Evolutionary conservation across 129 eudicot species (phyloP), one percentile per base, ranked within the genome.

Genomic region (Flaveria bidentis): DNA sequence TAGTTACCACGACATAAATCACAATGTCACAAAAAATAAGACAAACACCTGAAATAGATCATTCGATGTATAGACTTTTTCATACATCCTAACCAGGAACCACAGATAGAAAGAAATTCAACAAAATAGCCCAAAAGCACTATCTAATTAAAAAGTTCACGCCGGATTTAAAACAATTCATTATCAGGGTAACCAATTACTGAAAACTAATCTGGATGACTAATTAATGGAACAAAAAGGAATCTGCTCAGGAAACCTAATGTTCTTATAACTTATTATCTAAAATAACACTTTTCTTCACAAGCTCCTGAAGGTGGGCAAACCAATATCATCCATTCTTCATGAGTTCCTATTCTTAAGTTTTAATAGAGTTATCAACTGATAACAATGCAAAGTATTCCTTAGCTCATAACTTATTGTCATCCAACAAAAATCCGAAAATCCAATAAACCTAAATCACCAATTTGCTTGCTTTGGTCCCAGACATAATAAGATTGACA

Each of bases 11-110:
- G 25, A 66, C 73, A 66, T 36, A 51, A 15, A 51, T 65, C 67
- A 56, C 17, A 68, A 68, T 44, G 36, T 73, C 39, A 55, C 52
- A 73, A 73, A 73, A 53, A 73, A 56, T 39, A 45, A 42, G 12
- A 44, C 49, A 18, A n/a, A 16, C 67, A 72, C 49, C 39, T 53
- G 53, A 72, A 53, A 0, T 20, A 72, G 67, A 18, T 55, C 45
- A 13, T 17, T 17, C 18, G 6, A 22, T 17, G 39, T 66, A 36
- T n/a, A 44, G 49, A 53, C 18, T 12, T 33, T 28, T 55, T 14
- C 68, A 44, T 20, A 41, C 16, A 73, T 33, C 20, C 67, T 3
- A 30, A 36, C 55, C 66, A 64, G 46, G 17, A 63, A 63, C 44
- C 45, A 63, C 69, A 12, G 17, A 25, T 33, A 15, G n/a, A 63